These are phyloP conservation scores for Backusella liffmaniae DNA, from an alignment of 192 early-diverging fungal genomes.

Conservation along the genomic window DNA sequence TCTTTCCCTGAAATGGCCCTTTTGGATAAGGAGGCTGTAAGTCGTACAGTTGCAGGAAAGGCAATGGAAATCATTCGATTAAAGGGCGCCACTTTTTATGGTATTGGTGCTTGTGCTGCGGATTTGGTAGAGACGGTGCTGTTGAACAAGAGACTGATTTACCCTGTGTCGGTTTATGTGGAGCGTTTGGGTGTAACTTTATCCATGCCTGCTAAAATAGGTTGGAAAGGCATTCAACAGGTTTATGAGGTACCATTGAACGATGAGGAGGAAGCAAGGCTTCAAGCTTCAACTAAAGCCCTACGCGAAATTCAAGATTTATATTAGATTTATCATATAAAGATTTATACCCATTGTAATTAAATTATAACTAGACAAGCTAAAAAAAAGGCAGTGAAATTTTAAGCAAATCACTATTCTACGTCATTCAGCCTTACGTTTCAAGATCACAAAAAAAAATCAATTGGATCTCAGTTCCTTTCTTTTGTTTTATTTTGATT, in stretches of 20 bases:
- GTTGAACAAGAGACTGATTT: constrained; percentile 53
- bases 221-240: constrained; percentile 49
- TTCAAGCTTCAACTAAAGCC: constrained; percentile 45
- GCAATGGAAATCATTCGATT: constrained; percentile 64
- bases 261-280: constrained; percentile 43
- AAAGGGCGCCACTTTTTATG: constrained; percentile 66
- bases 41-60: constrained; percentile 52
- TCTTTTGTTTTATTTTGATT: constrained; percentile 15
- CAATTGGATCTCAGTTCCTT: constrained; percentile 5
- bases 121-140: constrained; percentile 53
- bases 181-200: constrained; percentile 50
- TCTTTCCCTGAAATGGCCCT: constrained; percentile 47
- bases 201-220: constrained; percentile 59
- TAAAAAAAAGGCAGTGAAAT: background rate
- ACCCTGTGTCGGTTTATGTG: constrained; percentile 54
- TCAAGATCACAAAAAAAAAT: constrained; percentile 3
- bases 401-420: background rate
- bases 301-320: constrained; percentile 44
- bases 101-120: constrained; percentile 58
- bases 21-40: constrained; percentile 42
- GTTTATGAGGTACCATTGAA: constrained; percentile 49
- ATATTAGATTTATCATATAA: background rate
- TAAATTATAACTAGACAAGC: background rate
- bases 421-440: constrained; percentile 1
- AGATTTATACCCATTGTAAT: background rate